These are phyloP conservation scores for Tetragonia tetragonoides DNA, from an alignment of 148 eudicot species.

Conservation along the genomic window DNA sequence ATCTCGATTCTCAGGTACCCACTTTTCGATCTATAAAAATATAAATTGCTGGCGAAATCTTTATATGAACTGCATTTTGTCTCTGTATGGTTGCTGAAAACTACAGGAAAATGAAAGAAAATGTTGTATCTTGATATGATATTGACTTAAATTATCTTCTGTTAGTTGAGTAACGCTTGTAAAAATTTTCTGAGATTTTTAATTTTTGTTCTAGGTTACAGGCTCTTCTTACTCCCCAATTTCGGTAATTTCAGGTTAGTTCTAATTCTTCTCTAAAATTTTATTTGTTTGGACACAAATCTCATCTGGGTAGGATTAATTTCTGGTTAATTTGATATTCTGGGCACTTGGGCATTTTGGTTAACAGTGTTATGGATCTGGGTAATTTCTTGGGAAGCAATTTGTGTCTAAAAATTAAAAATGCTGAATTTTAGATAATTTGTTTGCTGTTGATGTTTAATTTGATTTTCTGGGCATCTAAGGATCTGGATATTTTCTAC, in stretches of 20 bases:
- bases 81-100: neutral
- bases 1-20: slow-evolving; percentile 20
- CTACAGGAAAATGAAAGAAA: neutral
- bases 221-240: slow-evolving; percentile 2
- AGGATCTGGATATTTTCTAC: neutral
- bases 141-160: neutral
- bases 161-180: neutral
- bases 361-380: too few relatives aligned
- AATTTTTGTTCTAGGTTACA: slow-evolving; percentile 13
- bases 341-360: neutral
- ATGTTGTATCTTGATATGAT: neutral
- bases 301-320: neutral
- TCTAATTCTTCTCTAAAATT: neutral
- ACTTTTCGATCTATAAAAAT: neutral
- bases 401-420: neutral
- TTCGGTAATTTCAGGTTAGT: slow-evolving; percentile 26
- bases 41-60: neutral
- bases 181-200: neutral
- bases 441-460: slow-evolving; percentile 8
- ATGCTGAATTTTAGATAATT: neutral
- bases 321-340: neutral
- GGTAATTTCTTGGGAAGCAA: neutral
- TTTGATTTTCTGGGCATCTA: slow-evolving; percentile 1
- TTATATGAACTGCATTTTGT: neutral
- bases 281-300: neutral